These are phyloP conservation scores for Protomyces pachydermus DNA, from an alignment of 1,139 yeast species.

Conservation along the genomic window DNA sequence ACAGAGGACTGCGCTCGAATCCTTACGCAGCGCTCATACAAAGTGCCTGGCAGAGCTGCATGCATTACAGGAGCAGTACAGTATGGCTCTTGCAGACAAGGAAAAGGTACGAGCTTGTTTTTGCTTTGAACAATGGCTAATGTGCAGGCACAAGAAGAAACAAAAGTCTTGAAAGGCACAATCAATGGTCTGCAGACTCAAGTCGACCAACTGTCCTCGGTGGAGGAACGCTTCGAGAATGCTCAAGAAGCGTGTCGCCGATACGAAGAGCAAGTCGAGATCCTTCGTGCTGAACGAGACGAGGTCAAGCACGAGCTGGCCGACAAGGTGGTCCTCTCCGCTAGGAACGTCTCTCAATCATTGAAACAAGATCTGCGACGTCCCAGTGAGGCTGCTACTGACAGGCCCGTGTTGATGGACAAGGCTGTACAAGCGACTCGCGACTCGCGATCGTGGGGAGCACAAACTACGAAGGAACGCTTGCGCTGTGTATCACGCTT, in stretches of 20 bases:
- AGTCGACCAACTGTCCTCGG: neutral
- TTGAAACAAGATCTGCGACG: neutral
- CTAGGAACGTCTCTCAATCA: neutral
- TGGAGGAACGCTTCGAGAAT: neutral
- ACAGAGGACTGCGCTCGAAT: neutral
- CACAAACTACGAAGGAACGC: neutral
- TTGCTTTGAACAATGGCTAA: neutral
- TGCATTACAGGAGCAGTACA: neutral
- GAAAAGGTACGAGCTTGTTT: neutral
- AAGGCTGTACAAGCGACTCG: neutral
- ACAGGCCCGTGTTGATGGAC: neutral
- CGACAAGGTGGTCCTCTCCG: neutral
- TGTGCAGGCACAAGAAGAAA: neutral
- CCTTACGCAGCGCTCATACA: neutral
- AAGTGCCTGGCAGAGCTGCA: neutral
- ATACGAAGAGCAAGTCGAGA: constrained; percentile 1
- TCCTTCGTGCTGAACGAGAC: neutral
- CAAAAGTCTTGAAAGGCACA: neutral
- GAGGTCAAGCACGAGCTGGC: neutral
- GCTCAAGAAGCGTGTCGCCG: neutral
- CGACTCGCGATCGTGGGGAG: neutral
- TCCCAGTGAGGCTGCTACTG: neutral
- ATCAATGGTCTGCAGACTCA: neutral
- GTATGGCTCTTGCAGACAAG: neutral
- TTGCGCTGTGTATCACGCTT: neutral